Percentiles rank a stretch among this genome's conserved stretches.
These are phyloP conservation scores for Pyrus communis DNA, from an alignment of 306 rosid genomes.

Conservation along the genomic window DNA sequence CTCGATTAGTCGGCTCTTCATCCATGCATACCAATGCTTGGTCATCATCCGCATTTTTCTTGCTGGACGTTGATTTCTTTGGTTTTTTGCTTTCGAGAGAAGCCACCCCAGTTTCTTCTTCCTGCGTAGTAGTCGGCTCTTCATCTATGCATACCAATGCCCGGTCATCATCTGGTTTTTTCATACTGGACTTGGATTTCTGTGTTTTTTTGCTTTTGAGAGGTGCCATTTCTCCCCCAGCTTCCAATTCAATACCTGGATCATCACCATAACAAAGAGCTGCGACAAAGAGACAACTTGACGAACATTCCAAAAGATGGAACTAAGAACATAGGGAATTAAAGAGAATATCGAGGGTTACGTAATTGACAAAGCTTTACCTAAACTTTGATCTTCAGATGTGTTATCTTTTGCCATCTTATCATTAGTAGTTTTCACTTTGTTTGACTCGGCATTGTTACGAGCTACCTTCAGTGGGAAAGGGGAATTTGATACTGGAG, in stretches of 20 bases:
- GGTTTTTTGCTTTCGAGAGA: not conserved
- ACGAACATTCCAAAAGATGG: not conserved
- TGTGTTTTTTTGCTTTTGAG: conserved; percentile 22
- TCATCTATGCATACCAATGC: conserved; percentile 24
- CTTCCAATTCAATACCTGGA: conserved; percentile 30
- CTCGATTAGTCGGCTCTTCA: conserved; percentile 19
- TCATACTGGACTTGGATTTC: conserved; percentile 27
- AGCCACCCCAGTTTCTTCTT: not conserved
- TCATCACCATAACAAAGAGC: conserved; percentile 31
- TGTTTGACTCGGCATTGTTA: conserved; percentile 33
- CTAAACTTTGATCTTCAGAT: conserved; percentile 35
- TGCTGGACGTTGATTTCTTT: not conserved
- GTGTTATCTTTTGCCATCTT: conserved; percentile 21
- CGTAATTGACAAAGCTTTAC: conserved; percentile 27
- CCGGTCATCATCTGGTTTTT: conserved; percentile 19
- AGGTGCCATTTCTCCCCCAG: conserved; percentile 23
- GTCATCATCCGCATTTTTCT: not conserved
- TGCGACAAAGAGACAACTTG: conserved; percentile 25
- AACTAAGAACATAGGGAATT: not conserved
- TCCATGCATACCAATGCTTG: conserved; percentile 18
- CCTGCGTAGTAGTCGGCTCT: conserved; percentile 4
- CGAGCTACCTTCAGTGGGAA: conserved; percentile 39
- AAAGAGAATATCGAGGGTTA: not conserved
- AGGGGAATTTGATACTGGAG: conserved; percentile 38
- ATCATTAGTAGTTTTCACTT: conserved; percentile 18